Evolutionary conservation across 2,329 filamentous ascomycete genomes (phyloP), one percentile per base, ranked within the genome.

Genomic region (Thelonectria discophora): DNA sequence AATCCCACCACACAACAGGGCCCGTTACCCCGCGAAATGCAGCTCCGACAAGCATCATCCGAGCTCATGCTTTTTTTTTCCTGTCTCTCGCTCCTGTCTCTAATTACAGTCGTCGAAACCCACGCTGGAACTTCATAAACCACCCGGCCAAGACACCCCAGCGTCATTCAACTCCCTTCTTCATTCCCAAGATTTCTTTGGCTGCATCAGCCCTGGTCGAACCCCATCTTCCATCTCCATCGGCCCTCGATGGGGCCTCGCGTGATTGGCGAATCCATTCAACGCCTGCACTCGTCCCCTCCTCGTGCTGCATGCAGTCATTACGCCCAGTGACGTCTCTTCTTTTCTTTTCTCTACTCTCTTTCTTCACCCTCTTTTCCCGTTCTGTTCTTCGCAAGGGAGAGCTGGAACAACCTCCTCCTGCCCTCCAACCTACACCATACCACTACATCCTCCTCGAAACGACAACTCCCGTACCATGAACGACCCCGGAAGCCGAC

Each of bases 401-500:
- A 63, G 55, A 58, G 45, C 59, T 46, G 50, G 53, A 15, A 60
- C 54, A 45, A 46, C 51, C 49, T 52, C 34, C n/a, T 20, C 18
- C 55, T 50, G 21, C 39, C 10, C 20, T 13, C 21, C 49, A 42
- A 39, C 39, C 17, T 45, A 46, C 43, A 30, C 37, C 39, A 34
- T 42, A 62, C 58, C 55, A 59, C 42, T 53, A 42, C 32, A 46
- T 13, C 57, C 55, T 42, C 27, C 43, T 11, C 40, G 32, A 32
- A 27, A 18, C 34, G n/a, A 32, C 2, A 42, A 27, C 27, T 15
- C 30, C 7, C 47, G 45, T 56, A 66, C 48, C 58, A 75, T 75
- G 73, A 58, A 63, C 45, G 70, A 75, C 46, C 60, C 71, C 27
- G 58, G 60, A 50, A 66, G 47, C 58, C 70, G 65, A 57, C 67